phyloP scores from a whole-genome alignment of 2,329 filamentous ascomycete species.

The Pseudogymnoascus sp. region DNA sequence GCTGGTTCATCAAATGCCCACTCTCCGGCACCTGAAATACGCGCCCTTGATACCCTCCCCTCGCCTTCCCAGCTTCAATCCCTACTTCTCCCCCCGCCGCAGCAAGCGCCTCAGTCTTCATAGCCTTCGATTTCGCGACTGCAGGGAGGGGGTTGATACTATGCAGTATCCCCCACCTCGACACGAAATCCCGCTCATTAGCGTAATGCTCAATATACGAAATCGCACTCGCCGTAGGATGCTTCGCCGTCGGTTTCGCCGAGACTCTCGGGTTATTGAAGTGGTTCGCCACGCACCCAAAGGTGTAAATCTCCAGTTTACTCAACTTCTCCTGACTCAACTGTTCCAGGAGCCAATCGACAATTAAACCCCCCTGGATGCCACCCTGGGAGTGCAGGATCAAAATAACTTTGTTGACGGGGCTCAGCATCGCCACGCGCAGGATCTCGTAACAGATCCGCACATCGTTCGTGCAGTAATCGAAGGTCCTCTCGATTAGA shows the following conservation, averaged over 20 bases:
- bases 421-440: conserved; percentile 55
- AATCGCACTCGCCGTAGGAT: conserved; percentile 45
- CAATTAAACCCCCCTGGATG: conserved; percentile 62
- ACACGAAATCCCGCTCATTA: conserved; percentile 65
- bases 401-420: conserved; percentile 56
- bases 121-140: background rate
- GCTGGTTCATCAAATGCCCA: conserved; percentile 28
- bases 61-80: conserved; percentile 19
- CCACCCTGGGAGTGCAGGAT: conserved; percentile 72
- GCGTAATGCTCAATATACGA: conserved; percentile 74
- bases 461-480: conserved; percentile 62
- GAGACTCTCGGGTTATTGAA: conserved; percentile 66
- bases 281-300: conserved; percentile 71
- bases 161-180: conserved; percentile 65
- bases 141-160: conserved; percentile 36
- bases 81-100: conserved; percentile 36
- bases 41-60: background rate
- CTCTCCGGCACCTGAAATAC: conserved; percentile 15
- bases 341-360: conserved; percentile 72
- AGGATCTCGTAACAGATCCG: conserved; percentile 53
- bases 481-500: conserved; percentile 66
- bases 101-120: background rate
- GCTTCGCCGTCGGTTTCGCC: conserved; percentile 28
- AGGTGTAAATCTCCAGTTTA: conserved; percentile 70
- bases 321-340: conserved; percentile 55